A percentile compares a stretch with the other conserved stretches of the same genome.
Conservation (phyloP, 2,329 filamentous ascomycete genomes). For the Neofusicoccum umdonicola region DNA sequence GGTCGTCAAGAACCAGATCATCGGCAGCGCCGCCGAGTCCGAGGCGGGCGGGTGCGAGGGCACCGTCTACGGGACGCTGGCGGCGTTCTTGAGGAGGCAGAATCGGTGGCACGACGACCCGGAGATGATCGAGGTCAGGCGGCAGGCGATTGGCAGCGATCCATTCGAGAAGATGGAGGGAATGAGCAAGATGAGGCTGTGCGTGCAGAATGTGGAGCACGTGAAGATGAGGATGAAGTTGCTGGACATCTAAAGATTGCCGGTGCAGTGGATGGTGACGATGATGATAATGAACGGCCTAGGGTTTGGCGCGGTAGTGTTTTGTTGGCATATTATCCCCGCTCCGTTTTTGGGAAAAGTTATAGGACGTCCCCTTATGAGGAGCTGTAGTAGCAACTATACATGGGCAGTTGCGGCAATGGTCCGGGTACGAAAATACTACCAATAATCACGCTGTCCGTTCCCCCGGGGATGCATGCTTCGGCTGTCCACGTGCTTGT, state of each 20-base stretch:
- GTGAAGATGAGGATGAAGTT: neutral
- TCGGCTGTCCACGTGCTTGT: no score
- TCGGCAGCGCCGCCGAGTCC: constrained; percentile 28
- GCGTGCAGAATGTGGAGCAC: constrained; percentile 7
- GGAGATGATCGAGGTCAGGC: neutral
- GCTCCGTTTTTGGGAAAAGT: no score
- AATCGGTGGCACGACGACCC: constrained; percentile 37
- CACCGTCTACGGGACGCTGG: constrained; percentile 37
- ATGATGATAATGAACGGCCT: no score
- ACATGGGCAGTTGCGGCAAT: no score
- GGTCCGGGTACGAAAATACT: no score
- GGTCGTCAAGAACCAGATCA: constrained; percentile 45
- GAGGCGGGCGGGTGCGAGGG: constrained; percentile 21
- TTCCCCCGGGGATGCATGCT: no score
- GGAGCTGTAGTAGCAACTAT: no score
- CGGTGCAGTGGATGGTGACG: no score
- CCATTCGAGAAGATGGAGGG: neutral
- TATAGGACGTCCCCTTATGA: no score
- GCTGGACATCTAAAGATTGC: neutral
- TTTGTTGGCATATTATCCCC: no score
- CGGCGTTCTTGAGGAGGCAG: constrained; percentile 43
- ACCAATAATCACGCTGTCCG: no score
- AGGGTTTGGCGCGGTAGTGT: no score
- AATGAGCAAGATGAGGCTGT: neutral
- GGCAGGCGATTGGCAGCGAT: neutral